phyloP scores from a whole-genome alignment of 441 rosid species.

The Geranium incanum region DNA sequence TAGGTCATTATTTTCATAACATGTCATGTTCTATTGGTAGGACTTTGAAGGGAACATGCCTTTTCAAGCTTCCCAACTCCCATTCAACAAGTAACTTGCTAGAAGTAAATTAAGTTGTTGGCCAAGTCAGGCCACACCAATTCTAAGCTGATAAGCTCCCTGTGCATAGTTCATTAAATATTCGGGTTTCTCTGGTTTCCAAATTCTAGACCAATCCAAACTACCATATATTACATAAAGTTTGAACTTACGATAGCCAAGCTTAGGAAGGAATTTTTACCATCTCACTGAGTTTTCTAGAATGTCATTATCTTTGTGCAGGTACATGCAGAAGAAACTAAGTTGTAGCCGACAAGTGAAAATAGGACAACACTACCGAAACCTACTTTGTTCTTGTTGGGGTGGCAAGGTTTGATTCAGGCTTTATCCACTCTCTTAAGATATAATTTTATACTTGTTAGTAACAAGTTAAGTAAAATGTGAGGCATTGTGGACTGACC shows the following conservation, averaged over 20 bases:
- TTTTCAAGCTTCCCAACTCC: conserved; percentile 4
- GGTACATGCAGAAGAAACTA: not conserved
- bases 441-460: not conserved
- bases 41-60: not conserved
- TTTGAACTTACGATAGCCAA: not conserved
- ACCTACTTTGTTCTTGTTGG: conserved; percentile 4
- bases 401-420: conserved; percentile 7
- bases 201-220: conserved; percentile 5
- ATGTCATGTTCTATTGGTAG: not conserved
- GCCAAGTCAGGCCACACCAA: not conserved
- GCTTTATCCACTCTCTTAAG: not conserved
- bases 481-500: conserved; percentile 24
- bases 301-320: not conserved
- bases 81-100: not conserved
- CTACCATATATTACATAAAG: not conserved
- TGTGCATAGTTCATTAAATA: not conserved
- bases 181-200: not conserved
- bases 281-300: not conserved
- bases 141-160: not conserved
- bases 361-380: conserved; percentile 8
- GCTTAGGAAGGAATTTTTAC: not conserved
- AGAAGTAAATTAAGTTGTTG: not conserved
- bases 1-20: not conserved
- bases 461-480: conserved; percentile 13
- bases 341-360: not conserved